A percentile compares a stretch with the other conserved stretches of the same genome.
phyloP scores from a whole-genome alignment of 768 basidiomycete species.

The Xanthoconium stramineum region DNA sequence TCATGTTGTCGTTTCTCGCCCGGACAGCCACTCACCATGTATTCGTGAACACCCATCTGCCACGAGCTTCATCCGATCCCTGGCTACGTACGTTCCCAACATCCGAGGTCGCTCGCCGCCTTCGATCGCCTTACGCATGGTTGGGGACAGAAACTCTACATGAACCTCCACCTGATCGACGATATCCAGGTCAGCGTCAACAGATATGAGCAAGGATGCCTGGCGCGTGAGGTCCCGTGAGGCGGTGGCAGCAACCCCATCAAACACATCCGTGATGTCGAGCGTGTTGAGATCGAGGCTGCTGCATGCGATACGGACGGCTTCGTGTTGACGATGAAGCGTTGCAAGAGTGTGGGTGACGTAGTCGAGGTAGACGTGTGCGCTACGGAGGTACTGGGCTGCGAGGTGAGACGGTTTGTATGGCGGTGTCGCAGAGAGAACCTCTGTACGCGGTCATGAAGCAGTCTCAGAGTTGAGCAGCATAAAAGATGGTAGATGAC shows the following conservation, averaged over 20 bases:
- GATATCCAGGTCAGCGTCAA: conserved; percentile 71
- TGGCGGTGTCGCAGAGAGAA: conserved; percentile 66
- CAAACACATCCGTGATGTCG: conserved; percentile 66
- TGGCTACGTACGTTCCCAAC: conserved; percentile 78
- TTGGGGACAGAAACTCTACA: conserved; percentile 67
- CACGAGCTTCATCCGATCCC: conserved; percentile 76
- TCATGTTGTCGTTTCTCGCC: background rate
- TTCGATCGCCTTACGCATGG: conserved; percentile 67
- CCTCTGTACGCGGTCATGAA: conserved; percentile 38
- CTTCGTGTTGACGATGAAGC: conserved; percentile 64
- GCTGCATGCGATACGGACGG: conserved; percentile 68
- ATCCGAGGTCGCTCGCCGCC: conserved; percentile 65
- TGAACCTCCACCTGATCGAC: conserved; percentile 67
- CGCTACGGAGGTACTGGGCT: conserved; percentile 60
- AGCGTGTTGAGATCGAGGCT: conserved; percentile 73
- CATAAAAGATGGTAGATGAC: background rate
- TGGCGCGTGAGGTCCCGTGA: conserved; percentile 67
- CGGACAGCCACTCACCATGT: conserved; percentile 49
- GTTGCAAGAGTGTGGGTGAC: conserved; percentile 50
- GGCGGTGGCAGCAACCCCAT: conserved; percentile 53
- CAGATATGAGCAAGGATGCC: conserved; percentile 52
- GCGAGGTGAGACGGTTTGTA: conserved; percentile 66
- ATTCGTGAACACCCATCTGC: conserved; percentile 66
- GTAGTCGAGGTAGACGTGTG: conserved; percentile 62
- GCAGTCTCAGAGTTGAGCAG: background rate